Evolutionary conservation across 1,284 basidiomycete species (phyloP), one percentile per base, ranked within the genome.

Genomic region (Vanrija sp.): DNA sequence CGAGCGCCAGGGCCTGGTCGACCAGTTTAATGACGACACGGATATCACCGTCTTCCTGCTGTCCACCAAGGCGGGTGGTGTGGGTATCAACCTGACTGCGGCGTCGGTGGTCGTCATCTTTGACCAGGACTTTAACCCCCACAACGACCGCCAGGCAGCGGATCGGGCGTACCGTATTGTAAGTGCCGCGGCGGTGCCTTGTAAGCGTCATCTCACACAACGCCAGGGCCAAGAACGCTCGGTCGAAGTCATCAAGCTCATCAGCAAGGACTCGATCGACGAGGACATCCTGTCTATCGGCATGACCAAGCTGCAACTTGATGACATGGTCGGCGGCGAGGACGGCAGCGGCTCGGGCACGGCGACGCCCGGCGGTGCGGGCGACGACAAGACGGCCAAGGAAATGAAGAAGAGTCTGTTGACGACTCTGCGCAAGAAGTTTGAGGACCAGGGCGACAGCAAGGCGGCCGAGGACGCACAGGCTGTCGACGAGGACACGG

Each of bases 91-190:
- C 72, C 75, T 95, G 61, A 93, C 89, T 1, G 91, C 92, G 1
- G 93, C 93, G 1, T 91, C 88, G 42, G 91, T 93, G 29, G 93
- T 96, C 28, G 88, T 95, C 73, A 89, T 93, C 81, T 98, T 95
- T 72, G 96, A 99, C 73, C 94, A 97, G 73, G 96, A 98, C 74
- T 97, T 95, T 75, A 98, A 96, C 74, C 89, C 82, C 29, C 82
- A 83, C 66, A 83, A 83, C 64, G 95, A 98, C 78, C 85, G 88
- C 60, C 95, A 98, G 78, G 96, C 96, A 0, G 92, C 95, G 54
- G 96, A 99, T 74, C 86, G 96, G 38, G 93, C 93, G 26, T 98
- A 98, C 73, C 88, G 96, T n/a, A 97, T 99, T 65, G 34, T 34
- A 12, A 34, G 34, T 34, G 34, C 6, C 21, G 21, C 21, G 21